Percentiles rank a stretch among this genome's conserved stretches.
Conservation (phyloP, 768 basidiomycete species). For the Auriculariales sp. region DNA sequence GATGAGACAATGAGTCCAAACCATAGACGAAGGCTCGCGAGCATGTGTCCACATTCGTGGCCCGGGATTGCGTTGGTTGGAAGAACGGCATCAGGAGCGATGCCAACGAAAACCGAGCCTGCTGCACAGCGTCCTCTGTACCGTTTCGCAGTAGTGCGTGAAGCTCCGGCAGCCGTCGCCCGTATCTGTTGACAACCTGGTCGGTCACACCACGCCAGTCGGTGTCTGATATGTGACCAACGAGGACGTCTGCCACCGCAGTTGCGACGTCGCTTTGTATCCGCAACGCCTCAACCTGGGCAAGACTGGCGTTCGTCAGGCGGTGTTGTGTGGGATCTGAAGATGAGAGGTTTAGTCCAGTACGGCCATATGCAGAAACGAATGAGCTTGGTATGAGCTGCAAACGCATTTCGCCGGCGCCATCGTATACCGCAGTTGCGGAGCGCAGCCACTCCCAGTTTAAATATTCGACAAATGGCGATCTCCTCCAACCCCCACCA, state of each 20-base stretch:
- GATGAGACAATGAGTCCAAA: not conserved
- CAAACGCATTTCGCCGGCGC: not conserved
- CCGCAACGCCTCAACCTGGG: not conserved
- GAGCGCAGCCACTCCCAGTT: not conserved
- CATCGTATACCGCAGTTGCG: not conserved
- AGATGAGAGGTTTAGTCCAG: not conserved
- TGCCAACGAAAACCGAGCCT: not conserved
- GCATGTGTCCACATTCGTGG: not conserved
- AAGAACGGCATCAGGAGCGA: not conserved
- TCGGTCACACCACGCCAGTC: not conserved
- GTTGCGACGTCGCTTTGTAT: not conserved
- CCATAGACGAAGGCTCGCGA: not conserved
- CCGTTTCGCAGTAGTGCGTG: not conserved
- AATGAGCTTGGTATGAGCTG: not conserved
- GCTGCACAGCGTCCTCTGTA: not conserved
- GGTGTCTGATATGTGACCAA: not conserved
- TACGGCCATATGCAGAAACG: not conserved
- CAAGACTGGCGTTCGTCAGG: not conserved
- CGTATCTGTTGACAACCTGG: not conserved
- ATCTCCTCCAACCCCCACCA: not conserved
- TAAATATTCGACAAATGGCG: not conserved
- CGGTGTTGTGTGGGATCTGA: not conserved
- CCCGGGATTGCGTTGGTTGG: not conserved
- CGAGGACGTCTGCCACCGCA: not conserved
- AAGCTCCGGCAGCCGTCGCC: not conserved